These are phyloP conservation scores for Brachypodium distachyon DNA, from an alignment of 202 grass and related monocot species.

Conservation along the genomic window DNA sequence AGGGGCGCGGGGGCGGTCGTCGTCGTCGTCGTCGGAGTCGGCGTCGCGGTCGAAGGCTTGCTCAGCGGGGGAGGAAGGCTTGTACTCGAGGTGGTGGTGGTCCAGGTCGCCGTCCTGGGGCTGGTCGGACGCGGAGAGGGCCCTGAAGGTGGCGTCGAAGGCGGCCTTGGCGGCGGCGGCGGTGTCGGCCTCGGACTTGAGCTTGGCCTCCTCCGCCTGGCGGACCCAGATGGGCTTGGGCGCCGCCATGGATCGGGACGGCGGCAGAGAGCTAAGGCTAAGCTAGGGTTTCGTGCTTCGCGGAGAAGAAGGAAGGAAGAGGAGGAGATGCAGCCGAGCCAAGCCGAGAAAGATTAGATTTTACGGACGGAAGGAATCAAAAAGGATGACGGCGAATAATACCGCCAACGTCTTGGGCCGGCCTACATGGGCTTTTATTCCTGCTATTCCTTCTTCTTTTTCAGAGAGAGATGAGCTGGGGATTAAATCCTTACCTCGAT, in stretches of 20 bases:
- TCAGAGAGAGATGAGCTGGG: too few relatives aligned
- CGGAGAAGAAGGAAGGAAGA: background rate
- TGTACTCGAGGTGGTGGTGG: conserved; percentile 4
- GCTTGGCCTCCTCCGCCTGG: conserved; percentile 95
- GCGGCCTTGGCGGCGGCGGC: conserved; percentile 84
- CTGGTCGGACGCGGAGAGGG: conserved; percentile 30
- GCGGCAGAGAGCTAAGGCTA: background rate
- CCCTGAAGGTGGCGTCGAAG: conserved; percentile 89
- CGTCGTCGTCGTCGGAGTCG: conserved; percentile 29
- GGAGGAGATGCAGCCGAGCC: background rate
- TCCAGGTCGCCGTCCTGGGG: background rate
- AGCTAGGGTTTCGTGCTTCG: background rate
- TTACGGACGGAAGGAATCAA: background rate
- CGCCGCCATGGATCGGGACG: conserved; percentile 35
- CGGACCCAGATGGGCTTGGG: conserved; percentile 86
- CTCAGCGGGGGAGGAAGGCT: conserved; percentile 8
- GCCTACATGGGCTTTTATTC: too few relatives aligned
- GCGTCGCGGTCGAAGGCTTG: background rate
- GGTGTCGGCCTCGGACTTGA: conserved; percentile 93
- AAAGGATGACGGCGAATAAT: too few relatives aligned
- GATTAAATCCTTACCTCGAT: too few relatives aligned
- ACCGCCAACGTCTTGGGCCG: too few relatives aligned
- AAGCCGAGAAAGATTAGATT: background rate
- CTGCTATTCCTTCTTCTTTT: too few relatives aligned
- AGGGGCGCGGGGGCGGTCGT: conserved; percentile 31